Conservation (phyloP, 257 asterid genomes). For the Voacanga thouarsii region DNA sequence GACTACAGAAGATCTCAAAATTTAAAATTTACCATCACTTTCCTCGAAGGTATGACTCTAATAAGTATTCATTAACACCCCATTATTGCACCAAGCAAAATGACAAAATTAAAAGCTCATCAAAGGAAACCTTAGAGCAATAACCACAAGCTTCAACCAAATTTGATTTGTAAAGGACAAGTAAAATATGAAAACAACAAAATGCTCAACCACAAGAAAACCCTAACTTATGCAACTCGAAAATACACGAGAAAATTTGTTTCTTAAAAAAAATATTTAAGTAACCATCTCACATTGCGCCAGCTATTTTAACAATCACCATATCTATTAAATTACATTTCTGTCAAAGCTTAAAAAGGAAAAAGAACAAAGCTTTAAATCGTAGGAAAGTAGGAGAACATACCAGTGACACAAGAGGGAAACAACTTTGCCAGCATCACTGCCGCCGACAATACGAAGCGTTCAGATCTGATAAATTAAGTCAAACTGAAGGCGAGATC, state of each 20-base stretch:
- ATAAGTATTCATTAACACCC: not conserved
- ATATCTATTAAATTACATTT: not conserved
- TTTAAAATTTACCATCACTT: not conserved
- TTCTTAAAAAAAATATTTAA: constrained; percentile 8
- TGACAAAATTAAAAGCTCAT: not conserved
- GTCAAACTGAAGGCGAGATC: constrained; percentile 22
- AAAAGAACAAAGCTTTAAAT: constrained; percentile 3
- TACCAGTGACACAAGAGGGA: constrained; percentile 35
- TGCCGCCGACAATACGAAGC: constrained; percentile 34
- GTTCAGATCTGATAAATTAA: constrained; percentile 42
- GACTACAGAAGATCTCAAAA: not conserved
- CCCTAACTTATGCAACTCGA: constrained; percentile 7
- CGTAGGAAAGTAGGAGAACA: constrained; percentile 17
- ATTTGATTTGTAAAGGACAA: constrained; percentile 9
- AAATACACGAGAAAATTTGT: not conserved
- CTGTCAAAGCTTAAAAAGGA: not conserved
- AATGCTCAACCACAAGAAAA: not conserved
- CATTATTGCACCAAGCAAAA: not conserved
- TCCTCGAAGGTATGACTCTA: not conserved
- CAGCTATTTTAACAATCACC: not conserved
- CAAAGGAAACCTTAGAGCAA: not conserved
- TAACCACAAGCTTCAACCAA: not conserved
- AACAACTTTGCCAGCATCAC: constrained; percentile 38
- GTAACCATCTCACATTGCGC: constrained; percentile 1
- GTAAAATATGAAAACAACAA: not conserved